Evolutionary conservation across 345 rosid species (phyloP).

Genomic region (Hirschfeldia incana): DNA sequence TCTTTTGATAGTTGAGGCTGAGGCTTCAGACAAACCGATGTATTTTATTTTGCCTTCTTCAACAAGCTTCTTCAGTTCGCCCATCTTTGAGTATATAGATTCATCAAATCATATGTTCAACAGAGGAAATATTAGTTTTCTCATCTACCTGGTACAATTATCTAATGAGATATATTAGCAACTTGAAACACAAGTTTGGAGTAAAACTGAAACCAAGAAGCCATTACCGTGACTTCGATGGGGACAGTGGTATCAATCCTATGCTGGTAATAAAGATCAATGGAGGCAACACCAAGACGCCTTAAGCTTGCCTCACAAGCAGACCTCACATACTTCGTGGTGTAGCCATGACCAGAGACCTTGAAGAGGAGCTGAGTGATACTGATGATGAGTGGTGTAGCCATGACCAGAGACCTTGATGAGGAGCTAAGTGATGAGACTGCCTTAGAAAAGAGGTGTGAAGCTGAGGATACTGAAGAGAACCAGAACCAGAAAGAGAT

Average conservation of each 20-base stretch:
- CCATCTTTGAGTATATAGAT: slow-evolving; percentile 36
- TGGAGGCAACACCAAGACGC: slow-evolving; percentile 50
- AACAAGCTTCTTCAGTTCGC: slow-evolving; percentile 72
- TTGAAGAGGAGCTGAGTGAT: no score
- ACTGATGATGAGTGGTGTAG: no score
- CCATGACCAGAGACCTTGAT: no score
- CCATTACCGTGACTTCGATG: slow-evolving; percentile 58
- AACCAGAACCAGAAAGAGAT: no score
- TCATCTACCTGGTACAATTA: not conserved
- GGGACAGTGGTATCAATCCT: slow-evolving; percentile 55
- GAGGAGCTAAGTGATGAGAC: no score
- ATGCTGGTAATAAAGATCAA: slow-evolving; percentile 75
- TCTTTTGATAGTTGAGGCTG: slow-evolving; percentile 72
- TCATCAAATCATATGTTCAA: not conserved
- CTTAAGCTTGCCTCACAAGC: slow-evolving; percentile 66
- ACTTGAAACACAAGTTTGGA: not conserved
- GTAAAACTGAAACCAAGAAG: not conserved
- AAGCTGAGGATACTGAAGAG: no score
- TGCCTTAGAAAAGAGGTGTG: no score
- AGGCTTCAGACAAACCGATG: slow-evolving; percentile 69
- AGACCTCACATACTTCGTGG: slow-evolving; percentile 53
- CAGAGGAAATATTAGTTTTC: not conserved
- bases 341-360: no score
- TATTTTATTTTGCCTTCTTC: slow-evolving; percentile 76
- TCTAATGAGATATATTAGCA: not conserved